These are phyloP conservation scores for Tetrapisispora arboricola DNA, from an alignment of 805 yeast species.

Conservation along the genomic window DNA sequence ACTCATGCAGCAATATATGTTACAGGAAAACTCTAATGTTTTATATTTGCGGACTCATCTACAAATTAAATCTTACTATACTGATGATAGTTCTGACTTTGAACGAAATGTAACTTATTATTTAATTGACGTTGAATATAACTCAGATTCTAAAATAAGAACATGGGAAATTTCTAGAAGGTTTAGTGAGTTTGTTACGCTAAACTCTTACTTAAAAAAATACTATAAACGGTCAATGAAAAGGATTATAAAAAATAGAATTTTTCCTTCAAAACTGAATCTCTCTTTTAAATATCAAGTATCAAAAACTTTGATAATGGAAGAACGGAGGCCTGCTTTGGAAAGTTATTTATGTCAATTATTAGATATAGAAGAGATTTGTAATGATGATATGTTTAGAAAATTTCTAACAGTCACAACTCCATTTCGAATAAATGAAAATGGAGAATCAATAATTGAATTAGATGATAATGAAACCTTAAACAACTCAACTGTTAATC, in stretches of 20 bases:
- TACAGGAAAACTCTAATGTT: slow-evolving; percentile 74
- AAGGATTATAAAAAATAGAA: slow-evolving; percentile 37
- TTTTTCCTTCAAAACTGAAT: slow-evolving; percentile 39
- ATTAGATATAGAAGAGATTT: slow-evolving; percentile 54
- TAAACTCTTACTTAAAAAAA: slow-evolving; percentile 53
- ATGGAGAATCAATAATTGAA: too few relatives aligned
- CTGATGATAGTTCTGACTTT: slow-evolving; percentile 35
- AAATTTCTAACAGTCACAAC: slow-evolving; percentile 48
- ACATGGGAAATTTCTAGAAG: slow-evolving; percentile 90
- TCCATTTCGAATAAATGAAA: not conserved
- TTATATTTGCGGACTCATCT: slow-evolving; percentile 57
- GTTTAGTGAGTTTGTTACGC: slow-evolving; percentile 68
- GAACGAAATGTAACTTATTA: slow-evolving; percentile 59
- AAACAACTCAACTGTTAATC: too few relatives aligned
- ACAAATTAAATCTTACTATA: slow-evolving; percentile 39
- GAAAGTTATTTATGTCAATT: slow-evolving; percentile 53
- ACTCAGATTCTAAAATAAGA: slow-evolving; percentile 41
- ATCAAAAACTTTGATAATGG: slow-evolving; percentile 44
- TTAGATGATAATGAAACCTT: too few relatives aligned
- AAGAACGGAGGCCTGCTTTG: slow-evolving; percentile 49
- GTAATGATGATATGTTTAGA: slow-evolving; percentile 63
- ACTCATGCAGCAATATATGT: slow-evolving; percentile 68
- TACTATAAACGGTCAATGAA: slow-evolving; percentile 40
- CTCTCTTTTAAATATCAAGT: slow-evolving; percentile 62
- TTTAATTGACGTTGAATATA: slow-evolving; percentile 64